Conservation (phyloP, 1,284 basidiomycete genomes). For the Chondrostereum purpureum region DNA sequence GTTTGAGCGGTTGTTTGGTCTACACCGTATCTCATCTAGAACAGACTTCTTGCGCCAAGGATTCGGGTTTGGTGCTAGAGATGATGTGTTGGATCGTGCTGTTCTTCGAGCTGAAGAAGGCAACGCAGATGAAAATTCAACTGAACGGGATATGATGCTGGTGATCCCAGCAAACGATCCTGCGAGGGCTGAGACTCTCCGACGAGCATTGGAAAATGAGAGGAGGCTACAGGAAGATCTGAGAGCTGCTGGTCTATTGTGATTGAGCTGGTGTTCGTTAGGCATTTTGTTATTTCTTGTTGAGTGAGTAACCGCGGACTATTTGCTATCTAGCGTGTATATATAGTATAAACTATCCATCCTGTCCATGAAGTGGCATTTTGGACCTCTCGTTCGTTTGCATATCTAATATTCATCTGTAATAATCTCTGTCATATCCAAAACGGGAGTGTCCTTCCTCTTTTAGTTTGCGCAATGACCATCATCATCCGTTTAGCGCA, state of each 20-base stretch:
- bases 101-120: constrained; percentile 22
- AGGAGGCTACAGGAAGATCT: constrained; percentile 53
- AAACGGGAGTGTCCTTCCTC: background rate
- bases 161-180: constrained; percentile 39
- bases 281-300: too few relatives aligned
- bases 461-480: constrained; percentile 31
- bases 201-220: constrained; percentile 47
- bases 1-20: constrained; percentile 40
- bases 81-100: constrained; percentile 19
- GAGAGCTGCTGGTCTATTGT: constrained; percentile 60
- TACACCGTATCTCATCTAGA: constrained; percentile 34
- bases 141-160: constrained; percentile 32
- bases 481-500: constrained; percentile 50
- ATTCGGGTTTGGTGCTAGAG: constrained; percentile 32
- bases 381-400: too few relatives aligned
- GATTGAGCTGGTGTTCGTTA: too few relatives aligned
- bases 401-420: too few relatives aligned
- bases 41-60: constrained; percentile 48
- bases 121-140: constrained; percentile 16
- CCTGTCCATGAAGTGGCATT: background rate
- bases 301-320: background rate
- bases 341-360: too few relatives aligned
- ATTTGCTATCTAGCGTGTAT: background rate
- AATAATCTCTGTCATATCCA: background rate
- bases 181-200: constrained; percentile 35